These are phyloP conservation scores for Aspergillus luchuensis DNA, from an alignment of 2,329 filamentous ascomycete genomes.

Conservation along the genomic window DNA sequence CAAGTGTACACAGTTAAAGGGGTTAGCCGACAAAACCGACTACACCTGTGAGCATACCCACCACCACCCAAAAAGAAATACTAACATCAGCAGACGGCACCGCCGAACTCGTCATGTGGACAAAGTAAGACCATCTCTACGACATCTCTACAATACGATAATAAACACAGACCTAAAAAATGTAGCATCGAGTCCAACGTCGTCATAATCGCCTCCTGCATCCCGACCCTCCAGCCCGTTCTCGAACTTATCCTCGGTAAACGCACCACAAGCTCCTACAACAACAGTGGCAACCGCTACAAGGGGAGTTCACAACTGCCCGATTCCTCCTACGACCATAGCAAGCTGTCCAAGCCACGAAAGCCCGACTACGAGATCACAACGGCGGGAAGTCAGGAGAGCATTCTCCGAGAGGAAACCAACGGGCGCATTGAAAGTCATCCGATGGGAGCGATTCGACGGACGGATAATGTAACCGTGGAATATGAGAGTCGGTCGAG, in stretches of 20 bases:
- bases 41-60: constrained; percentile 27
- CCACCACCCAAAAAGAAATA: background rate
- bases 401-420: constrained; percentile 18
- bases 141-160: too few relatives aligned
- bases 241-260: constrained; percentile 30
- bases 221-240: constrained; percentile 37
- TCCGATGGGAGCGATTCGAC: constrained; percentile 18
- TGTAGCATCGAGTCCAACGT: constrained; percentile 35
- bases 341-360: constrained; percentile 6
- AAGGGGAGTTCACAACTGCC: constrained; percentile 11
- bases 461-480: constrained; percentile 25
- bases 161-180: background rate
- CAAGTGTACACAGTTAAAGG: constrained; percentile 35
- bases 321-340: background rate
- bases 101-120: constrained; percentile 51
- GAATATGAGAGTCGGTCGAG: constrained; percentile 19
- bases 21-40: constrained; percentile 30
- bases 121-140: constrained; percentile 34
- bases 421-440: background rate
- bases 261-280: constrained; percentile 22
- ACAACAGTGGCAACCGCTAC: constrained; percentile 16
- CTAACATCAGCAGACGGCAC: constrained; percentile 33
- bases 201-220: constrained; percentile 40
- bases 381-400: constrained; percentile 24
- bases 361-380: constrained; percentile 9